Evolutionary conservation across 306 rosid genomes (phyloP), one percentile per base, ranked within the genome.

Genomic region (Mucuna pruriens): DNA sequence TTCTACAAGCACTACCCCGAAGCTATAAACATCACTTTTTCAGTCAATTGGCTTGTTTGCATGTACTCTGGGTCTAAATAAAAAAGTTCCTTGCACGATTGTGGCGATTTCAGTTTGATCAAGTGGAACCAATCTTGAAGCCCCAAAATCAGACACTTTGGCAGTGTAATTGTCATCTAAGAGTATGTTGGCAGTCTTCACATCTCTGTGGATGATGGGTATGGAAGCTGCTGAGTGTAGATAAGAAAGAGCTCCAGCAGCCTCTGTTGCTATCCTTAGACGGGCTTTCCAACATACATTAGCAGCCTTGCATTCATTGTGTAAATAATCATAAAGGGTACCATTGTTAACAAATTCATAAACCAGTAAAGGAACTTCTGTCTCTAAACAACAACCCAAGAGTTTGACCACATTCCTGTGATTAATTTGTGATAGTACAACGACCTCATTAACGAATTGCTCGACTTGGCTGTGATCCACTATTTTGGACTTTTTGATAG

Each of bases 381-480:
- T 51, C 25, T 51, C 58, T 2, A n/a, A 20, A 51, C 58, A 51
- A 17, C 58, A 51, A 6, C 58, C 25, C 5, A 51, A 6, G 4
- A 51, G 58, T 58, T 58, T 58, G 4, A 58, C 65, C 65, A 58
- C 38, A 25, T 58, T 78, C n/a, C 67, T 78, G 0, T 78, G 82
- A 52, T 78, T 78, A 6, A 78, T 78, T 23, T 78, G 82, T 13
- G 75, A 78, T 0, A 78, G 20, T 1, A 65, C 65, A 66, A 78
- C 22, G 5, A 78, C 82, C 29, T 77, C 74, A 4, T 77, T 77
- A 5, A 77, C 49, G 73, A 77, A 65, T 22, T 77, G 82, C 5
- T 55, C 63, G 0, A 20, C 15, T 3, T 55, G 63, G 16, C n/a
- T 55, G 3, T 55, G 7, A 55, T 77, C 82, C 29, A 55, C 31